A percentile compares a stretch with the other conserved stretches of the same genome.
Evolutionary conservation across 108 stramenopile genomes (phyloP).

Genomic region (Craspedostauros australis): DNA sequence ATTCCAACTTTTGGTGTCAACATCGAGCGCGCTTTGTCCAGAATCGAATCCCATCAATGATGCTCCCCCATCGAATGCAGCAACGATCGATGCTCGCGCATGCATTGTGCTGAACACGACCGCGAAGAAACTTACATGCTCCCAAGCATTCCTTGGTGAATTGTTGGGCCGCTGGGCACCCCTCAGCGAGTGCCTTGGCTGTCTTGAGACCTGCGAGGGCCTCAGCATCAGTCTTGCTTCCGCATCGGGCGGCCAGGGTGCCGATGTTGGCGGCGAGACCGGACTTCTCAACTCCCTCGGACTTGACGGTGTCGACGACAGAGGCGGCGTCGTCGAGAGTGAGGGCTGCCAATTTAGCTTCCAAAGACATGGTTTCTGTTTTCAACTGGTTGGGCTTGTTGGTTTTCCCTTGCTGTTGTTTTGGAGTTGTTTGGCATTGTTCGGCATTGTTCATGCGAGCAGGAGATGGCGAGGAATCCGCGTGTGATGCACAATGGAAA

Average conservation of each 20-base stretch:
- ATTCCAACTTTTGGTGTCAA: too few relatives aligned
- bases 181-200: conserved; percentile 69
- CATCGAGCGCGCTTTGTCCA: too few relatives aligned
- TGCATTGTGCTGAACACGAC: not conserved
- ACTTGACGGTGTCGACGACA: conserved; percentile 70
- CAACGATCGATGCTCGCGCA: not conserved
- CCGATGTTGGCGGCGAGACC: conserved; percentile 65
- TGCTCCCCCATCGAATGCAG: too few relatives aligned
- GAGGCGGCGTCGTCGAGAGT: conserved; percentile 71
- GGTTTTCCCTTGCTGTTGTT: too few relatives aligned
- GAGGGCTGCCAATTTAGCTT: conserved; percentile 68
- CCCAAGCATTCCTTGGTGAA: conserved; percentile 67
- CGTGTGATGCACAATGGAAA: too few relatives aligned
- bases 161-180: conserved; percentile 63
- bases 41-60: too few relatives aligned
- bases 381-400: conserved; percentile 7
- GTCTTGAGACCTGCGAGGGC: conserved; percentile 71
- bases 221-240: conserved; percentile 69
- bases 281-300: conserved; percentile 76
- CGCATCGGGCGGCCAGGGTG: conserved; percentile 64
- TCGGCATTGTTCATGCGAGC: too few relatives aligned
- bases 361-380: conserved; percentile 80
- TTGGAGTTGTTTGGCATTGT: too few relatives aligned
- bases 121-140: conserved; percentile 54
- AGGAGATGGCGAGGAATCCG: too few relatives aligned